A percentile compares a stretch with the other conserved stretches of the same genome.
Evolutionary conservation across 768 basidiomycete species (phyloP).

Genomic region (Guyanaporus albipodus): DNA sequence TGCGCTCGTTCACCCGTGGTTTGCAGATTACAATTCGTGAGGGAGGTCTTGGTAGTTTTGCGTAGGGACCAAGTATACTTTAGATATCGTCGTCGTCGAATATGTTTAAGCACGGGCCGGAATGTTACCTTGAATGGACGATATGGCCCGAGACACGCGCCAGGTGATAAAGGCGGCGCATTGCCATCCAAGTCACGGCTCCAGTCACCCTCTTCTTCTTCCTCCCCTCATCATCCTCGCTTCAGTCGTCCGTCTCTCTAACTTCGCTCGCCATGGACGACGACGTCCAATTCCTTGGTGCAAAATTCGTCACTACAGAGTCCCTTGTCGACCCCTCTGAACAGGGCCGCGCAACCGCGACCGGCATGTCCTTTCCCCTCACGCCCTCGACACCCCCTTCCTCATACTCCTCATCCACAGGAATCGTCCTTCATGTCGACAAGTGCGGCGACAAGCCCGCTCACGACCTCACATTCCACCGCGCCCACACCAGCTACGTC

Average conservation of each 20-base stretch:
- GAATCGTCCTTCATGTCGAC: slow-evolving; percentile 57
- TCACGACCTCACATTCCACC: slow-evolving; percentile 49
- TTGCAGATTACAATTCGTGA: slow-evolving; percentile 44
- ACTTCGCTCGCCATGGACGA: slow-evolving; percentile 43
- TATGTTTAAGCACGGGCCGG: slow-evolving; percentile 12
- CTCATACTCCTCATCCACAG: slow-evolving; percentile 34
- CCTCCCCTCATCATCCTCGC: slow-evolving; percentile 6
- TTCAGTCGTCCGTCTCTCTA: neutral
- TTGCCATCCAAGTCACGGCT: slow-evolving; percentile 32
- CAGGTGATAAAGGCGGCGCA: slow-evolving; percentile 30
- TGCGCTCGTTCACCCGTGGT: slow-evolving; percentile 47
- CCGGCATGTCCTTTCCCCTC: slow-evolving; percentile 37
- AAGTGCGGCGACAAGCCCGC: slow-evolving; percentile 43
- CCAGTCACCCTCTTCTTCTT: slow-evolving; percentile 20
- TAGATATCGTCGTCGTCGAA: neutral
- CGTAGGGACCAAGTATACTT: neutral
- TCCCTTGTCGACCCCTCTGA: slow-evolving; percentile 29
- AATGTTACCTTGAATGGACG: slow-evolving; percentile 24
- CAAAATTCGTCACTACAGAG: slow-evolving; percentile 28
- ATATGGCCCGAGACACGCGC: slow-evolving; percentile 18
- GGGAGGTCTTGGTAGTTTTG: no score
- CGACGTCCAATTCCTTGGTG: slow-evolving; percentile 59
- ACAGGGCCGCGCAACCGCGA: slow-evolving; percentile 30
- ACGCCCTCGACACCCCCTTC: slow-evolving; percentile 9
- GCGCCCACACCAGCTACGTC: slow-evolving; percentile 46